Base-by-base conservation (phyloP, 2,329 filamentous ascomycete genomes). In the Exophiala calicioides region DNA sequence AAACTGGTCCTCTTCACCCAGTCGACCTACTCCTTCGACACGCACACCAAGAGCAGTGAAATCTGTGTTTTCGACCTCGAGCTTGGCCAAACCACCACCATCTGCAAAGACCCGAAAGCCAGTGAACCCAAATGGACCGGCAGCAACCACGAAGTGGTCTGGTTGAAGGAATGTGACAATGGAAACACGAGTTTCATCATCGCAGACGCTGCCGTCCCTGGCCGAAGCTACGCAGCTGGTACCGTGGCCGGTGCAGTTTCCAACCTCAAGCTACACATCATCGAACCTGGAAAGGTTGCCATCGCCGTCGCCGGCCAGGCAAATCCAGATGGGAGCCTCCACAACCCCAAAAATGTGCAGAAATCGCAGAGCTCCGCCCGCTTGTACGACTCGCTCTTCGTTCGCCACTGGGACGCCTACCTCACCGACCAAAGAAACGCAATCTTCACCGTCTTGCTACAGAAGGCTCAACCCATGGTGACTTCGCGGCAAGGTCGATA, bases 331-430 rank as follows among this genome's bases (percentile, higher is more conserved):
- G 73, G 73, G 12, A 68, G 69, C 32, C 62, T 77, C 12, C 73
- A 69, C 56, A 77, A 79, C 32, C 68, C 74, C 3, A 70, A 77
- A 38, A 72, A 74, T 49, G 70, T 67, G 4, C 68, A 69, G 29
- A 73, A 74, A 52, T 67, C 73, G 1, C 52, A 63, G 16, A 73
- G 67, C 12, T 72, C 70, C 2, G 76, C 72, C 2, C 68, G 62
- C 36, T 56, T 78, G 3, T 79, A 78, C 56, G 73, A 73, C 15
- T 72, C 68, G 6, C 64, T 77, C 13, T 77, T 73, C 56, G 75
- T 78, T 9, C 66, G 76, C 26, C 75, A 78, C 53, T 78, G 76
- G 76, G 76, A 78, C 54, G 61, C 68, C 4, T 78, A 73, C 53
- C 60, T 75, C 10, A 68, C 69, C 16, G 68, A 70, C n/a, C 67